phyloP scores from a whole-genome alignment of 2,329 filamentous ascomycete genomes.

The Pestalotiopsis sp. region DNA sequence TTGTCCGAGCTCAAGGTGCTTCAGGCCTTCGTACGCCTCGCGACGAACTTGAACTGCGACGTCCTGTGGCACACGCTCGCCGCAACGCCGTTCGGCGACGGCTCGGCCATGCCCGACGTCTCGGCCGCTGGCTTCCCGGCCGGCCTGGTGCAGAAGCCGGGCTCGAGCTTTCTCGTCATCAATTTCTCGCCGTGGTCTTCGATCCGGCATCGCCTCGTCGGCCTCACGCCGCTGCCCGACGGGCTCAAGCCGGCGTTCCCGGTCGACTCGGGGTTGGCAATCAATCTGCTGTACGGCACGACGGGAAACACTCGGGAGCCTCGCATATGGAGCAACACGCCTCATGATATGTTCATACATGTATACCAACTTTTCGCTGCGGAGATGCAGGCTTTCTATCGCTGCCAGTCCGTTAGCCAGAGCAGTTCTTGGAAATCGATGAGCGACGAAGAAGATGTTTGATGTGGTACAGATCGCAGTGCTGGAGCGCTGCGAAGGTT shows the following conservation, averaged over 20 bases:
- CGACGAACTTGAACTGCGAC: conserved; percentile 44
- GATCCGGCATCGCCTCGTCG: conserved; percentile 54
- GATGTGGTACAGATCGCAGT: conserved; percentile 28
- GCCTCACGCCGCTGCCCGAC: conserved; percentile 44
- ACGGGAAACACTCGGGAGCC: conserved; percentile 56
- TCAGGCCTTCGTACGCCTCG: conserved; percentile 48
- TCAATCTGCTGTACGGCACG: conserved; percentile 57
- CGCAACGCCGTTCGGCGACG: conserved; percentile 45
- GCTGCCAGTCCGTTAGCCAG: conserved; percentile 51
- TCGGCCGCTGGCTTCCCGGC: conserved; percentile 52
- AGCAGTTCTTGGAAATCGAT: conserved; percentile 43
- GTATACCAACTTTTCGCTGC: conserved; percentile 59
- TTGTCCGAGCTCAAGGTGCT: conserved; percentile 51
- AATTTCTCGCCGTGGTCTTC: conserved; percentile 61
- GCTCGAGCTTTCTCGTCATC: conserved; percentile 59
- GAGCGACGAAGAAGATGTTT: conserved; percentile 39
- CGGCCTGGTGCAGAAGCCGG: conserved; percentile 46
- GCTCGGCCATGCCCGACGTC: conserved; percentile 27
- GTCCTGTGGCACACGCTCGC: conserved; percentile 48
- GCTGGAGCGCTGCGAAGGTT: background rate
- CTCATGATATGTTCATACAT: conserved; percentile 41
- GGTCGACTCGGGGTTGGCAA: conserved; percentile 45
- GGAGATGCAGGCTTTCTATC: conserved; percentile 64
- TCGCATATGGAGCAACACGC: conserved; percentile 43
- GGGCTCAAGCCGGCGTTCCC: conserved; percentile 50